Conservation (phyloP, 371 early-diverging fungal species). For the Phascolomyces articulosus region DNA sequence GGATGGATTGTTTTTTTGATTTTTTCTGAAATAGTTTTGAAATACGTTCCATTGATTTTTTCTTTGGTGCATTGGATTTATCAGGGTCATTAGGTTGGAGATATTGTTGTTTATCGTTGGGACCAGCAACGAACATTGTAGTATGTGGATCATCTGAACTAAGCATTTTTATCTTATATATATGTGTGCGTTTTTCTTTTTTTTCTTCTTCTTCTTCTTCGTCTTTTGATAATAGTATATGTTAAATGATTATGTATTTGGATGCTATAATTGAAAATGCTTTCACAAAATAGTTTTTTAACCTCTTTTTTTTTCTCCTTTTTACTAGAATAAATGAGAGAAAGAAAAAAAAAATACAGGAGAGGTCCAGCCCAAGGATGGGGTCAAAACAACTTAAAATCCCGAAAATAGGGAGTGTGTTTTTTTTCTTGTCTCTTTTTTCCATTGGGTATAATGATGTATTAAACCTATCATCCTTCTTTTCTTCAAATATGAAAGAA, state of each 20-base stretch:
- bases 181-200: not conserved
- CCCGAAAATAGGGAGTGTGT: not conserved
- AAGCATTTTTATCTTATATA: not conserved
- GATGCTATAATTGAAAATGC: no score
- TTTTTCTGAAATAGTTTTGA: conserved; percentile 49
- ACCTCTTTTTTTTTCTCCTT: no score
- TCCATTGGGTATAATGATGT: no score
- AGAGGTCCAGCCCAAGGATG: not conserved
- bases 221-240: no score
- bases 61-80: conserved; percentile 21
- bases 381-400: not conserved
- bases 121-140: conserved; percentile 9
- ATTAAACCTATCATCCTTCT: no score
- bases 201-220: not conserved
- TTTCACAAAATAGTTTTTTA: no score
- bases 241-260: no score
- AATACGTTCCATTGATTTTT: conserved; percentile 41
- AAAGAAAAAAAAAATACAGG: not conserved
- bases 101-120: conserved; percentile 10
- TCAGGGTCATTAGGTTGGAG: conserved; percentile 11
- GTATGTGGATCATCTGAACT: conserved; percentile 5
- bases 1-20: conserved; percentile 27
- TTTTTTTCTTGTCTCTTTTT: not conserved
- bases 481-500: no score
- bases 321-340: no score